These are phyloP conservation scores for Moesziomyces globuligerus DNA, from an alignment of 1,284 basidiomycete species.

Conservation along the genomic window DNA sequence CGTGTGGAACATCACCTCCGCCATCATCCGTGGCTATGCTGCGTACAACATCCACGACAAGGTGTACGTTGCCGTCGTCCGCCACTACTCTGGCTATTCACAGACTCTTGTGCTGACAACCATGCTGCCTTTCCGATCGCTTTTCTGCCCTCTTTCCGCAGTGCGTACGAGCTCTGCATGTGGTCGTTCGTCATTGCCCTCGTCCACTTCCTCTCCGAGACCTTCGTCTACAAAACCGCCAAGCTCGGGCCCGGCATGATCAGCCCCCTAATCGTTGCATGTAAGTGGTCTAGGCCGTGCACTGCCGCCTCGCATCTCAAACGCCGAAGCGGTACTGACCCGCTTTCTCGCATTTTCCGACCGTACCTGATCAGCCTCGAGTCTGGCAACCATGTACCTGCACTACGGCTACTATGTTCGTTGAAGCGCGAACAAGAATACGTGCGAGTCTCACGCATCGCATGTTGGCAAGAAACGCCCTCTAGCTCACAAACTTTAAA, in stretches of 20 bases:
- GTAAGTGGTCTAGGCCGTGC: slow-evolving; percentile 72
- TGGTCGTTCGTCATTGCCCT: slow-evolving; percentile 89
- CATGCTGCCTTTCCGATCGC: not conserved
- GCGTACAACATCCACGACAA: slow-evolving; percentile 62
- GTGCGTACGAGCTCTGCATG: slow-evolving; percentile 82
- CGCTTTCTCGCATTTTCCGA: not conserved
- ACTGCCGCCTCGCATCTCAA: not conserved
- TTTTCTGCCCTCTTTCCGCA: slow-evolving; percentile 1
- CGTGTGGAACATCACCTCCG: slow-evolving; percentile 64
- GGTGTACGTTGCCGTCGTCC: slow-evolving; percentile 24
- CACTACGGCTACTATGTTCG: slow-evolving; percentile 22
- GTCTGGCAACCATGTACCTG: slow-evolving; percentile 31
- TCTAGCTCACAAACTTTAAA: too few relatives aligned
- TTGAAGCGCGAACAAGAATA: too few relatives aligned
- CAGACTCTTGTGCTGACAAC: slow-evolving; percentile 1
- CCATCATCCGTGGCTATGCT: slow-evolving; percentile 59
- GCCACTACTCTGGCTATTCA: too few relatives aligned
- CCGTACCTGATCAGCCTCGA: slow-evolving; percentile 21
- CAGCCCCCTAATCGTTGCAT: slow-evolving; percentile 84
- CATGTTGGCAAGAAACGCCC: not conserved
- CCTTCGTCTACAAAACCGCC: slow-evolving; percentile 83
- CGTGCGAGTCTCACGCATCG: not conserved
- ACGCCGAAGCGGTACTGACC: not conserved
- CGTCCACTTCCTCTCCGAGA: slow-evolving; percentile 85
- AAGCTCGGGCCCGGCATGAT: slow-evolving; percentile 75